phyloP scores from a whole-genome alignment of 2,329 filamentous ascomycete species.

The Xylaria sp. region DNA sequence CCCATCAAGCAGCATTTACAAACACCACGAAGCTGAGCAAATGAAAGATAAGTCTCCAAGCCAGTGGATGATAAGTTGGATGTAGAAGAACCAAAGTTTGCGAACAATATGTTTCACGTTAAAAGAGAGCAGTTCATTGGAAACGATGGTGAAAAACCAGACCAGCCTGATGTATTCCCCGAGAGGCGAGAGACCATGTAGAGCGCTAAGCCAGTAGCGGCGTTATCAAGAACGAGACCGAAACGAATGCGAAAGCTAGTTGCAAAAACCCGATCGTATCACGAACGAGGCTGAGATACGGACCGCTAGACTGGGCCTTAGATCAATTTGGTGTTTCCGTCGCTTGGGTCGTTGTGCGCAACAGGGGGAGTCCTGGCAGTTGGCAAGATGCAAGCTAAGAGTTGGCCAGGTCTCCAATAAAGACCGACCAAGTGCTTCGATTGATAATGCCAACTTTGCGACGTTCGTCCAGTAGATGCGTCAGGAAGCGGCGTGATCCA shows the following conservation, averaged over 20 bases:
- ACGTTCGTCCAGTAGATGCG: neutral
- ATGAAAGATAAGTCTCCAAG: slow-evolving; percentile 13
- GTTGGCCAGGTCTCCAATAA: slow-evolving; percentile 6
- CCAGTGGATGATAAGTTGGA: slow-evolving; percentile 5
- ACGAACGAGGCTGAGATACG: slow-evolving; percentile 24
- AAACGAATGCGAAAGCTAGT: slow-evolving; percentile 17
- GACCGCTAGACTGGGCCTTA: slow-evolving; percentile 24
- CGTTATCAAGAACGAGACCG: slow-evolving; percentile 11
- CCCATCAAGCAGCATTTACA: slow-evolving; percentile 15
- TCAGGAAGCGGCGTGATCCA: neutral
- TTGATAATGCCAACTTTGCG: neutral
- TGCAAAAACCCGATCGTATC: neutral
- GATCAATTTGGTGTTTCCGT: slow-evolving; percentile 3
- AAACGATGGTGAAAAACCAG: slow-evolving; percentile 7
- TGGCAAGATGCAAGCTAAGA: slow-evolving; percentile 2
- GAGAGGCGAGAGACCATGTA: slow-evolving; percentile 1
- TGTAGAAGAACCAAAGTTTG: neutral
- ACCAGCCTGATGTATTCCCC: neutral
- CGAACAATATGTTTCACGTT: slow-evolving; percentile 12
- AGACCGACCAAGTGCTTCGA: neutral
- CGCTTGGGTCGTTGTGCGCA: slow-evolving; percentile 4
- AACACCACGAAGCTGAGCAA: slow-evolving; percentile 1
- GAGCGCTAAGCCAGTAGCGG: slow-evolving; percentile 21
- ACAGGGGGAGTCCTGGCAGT: neutral
- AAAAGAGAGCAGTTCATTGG: slow-evolving; percentile 1